Conservation (phyloP, 2,329 filamentous ascomycete species). For the Dothideomycetidae sp. region DNA sequence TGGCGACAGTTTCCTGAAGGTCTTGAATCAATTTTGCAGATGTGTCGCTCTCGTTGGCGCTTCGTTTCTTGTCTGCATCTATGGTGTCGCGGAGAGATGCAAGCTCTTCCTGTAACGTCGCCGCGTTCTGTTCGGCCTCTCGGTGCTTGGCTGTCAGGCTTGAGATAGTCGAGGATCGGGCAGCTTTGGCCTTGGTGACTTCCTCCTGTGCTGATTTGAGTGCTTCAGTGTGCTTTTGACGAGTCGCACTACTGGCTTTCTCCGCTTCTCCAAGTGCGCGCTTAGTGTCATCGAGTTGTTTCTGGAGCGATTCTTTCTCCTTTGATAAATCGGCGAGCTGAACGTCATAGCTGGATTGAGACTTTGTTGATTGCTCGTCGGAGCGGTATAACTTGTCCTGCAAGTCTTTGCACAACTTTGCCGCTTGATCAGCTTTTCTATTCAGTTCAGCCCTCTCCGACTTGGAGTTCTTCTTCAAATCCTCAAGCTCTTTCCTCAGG, state of each 20-base stretch:
- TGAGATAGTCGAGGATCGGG: conserved; percentile 1
- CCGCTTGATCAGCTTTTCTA: conserved; percentile 12
- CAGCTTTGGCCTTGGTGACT: conserved; percentile 6
- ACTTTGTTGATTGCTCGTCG: conserved; percentile 8
- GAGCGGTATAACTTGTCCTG: conserved; percentile 12
- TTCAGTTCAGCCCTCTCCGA: conserved; percentile 9
- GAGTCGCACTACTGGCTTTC: conserved; percentile 5
- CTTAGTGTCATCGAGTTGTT: conserved; percentile 13
- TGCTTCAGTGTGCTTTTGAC: conserved; percentile 6
- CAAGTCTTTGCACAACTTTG: conserved; percentile 10
- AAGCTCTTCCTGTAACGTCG: conserved; percentile 11
- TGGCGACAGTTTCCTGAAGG: conserved; percentile 14
- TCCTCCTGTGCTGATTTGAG: conserved; percentile 11
- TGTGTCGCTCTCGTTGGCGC: conserved; percentile 2
- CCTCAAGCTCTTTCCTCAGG: conserved; percentile 16
- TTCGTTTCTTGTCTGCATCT: conserved; percentile 5
- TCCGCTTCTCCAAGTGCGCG: conserved; percentile 7
- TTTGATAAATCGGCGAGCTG: not conserved
- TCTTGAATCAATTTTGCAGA: conserved; percentile 9
- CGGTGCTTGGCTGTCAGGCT: conserved; percentile 1
- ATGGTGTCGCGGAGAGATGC: conserved; percentile 4
- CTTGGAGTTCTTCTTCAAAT: conserved; percentile 12
- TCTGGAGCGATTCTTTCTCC: conserved; percentile 10
- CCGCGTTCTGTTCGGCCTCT: conserved; percentile 4
- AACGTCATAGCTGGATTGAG: conserved; percentile 1